Percentiles rank a stretch among this genome's conserved stretches.
Conservation (phyloP, 1,139 yeast species). For the Yamadazyma jaroonii region DNA sequence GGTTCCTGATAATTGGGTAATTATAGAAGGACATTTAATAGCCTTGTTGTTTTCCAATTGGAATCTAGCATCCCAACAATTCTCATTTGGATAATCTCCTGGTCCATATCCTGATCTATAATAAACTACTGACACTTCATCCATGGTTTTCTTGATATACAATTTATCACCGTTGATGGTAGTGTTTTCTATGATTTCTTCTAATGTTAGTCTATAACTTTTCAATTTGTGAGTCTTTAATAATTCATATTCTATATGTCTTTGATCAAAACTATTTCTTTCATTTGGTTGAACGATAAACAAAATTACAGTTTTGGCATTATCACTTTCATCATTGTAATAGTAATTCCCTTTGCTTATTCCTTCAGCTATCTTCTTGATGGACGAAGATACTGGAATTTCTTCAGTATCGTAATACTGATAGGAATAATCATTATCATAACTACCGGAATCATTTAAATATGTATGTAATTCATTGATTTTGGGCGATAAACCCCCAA, state of each 20-base stretch:
- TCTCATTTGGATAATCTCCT: conserved; percentile 54
- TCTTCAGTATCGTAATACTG: conserved; percentile 45
- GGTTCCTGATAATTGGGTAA: conserved; percentile 89
- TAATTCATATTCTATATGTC: conserved; percentile 73
- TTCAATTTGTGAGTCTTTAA: conserved; percentile 54
- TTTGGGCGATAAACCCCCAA: conserved; percentile 84
- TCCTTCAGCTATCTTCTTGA: conserved; percentile 62
- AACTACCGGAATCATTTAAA: conserved; percentile 55
- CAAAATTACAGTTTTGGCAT: conserved; percentile 53
- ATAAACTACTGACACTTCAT: conserved; percentile 84
- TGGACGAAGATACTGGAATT: conserved; percentile 68
- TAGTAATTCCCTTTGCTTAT: conserved; percentile 62
- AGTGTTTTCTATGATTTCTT: conserved; percentile 50
- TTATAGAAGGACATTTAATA: conserved; percentile 84
- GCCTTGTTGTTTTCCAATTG: conserved; percentile 72
- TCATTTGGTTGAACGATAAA: conserved; percentile 84
- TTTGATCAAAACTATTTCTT: conserved; percentile 87
- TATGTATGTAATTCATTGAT: conserved; percentile 75
- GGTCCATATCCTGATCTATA: conserved; percentile 90
- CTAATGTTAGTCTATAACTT: conserved; percentile 65
- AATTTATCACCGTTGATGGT: conserved; percentile 43
- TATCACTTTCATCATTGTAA: conserved; percentile 35
- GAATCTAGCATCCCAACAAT: conserved; percentile 76
- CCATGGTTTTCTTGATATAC: conserved; percentile 50
- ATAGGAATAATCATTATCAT: conserved; percentile 36